A percentile compares a stretch with the other conserved stretches of the same genome.
These are phyloP conservation scores for Sisymbrium altissimum DNA, from an alignment of 345 rosid species.

Conservation along the genomic window DNA sequence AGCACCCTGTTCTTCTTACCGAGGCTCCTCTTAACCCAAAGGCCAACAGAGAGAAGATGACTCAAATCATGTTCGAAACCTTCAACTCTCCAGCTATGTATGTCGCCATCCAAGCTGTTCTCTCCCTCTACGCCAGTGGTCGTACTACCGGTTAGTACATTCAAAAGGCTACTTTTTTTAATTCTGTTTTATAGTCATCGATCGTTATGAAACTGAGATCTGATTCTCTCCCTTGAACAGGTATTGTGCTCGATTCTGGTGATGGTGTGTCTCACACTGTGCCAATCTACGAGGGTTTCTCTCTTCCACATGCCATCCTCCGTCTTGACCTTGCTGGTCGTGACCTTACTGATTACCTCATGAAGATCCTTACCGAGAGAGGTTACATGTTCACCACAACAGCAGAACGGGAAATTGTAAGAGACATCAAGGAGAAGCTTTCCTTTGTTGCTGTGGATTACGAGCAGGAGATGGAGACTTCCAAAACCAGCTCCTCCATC, in stretches of 20 bases:
- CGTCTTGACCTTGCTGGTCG: constrained; percentile 67
- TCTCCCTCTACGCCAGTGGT: constrained; percentile 61
- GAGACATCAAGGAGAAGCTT: constrained; percentile 83
- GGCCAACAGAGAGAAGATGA: constrained; percentile 66
- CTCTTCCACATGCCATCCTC: constrained; percentile 65
- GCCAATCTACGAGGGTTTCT: constrained; percentile 59
- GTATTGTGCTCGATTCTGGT: constrained; percentile 63
- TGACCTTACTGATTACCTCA: constrained; percentile 57
- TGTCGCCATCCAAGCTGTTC: constrained; percentile 60
- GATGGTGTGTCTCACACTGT: constrained; percentile 64
- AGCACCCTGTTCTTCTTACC: constrained; percentile 60
- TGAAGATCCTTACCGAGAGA: constrained; percentile 56
- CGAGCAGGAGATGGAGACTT: constrained; percentile 63
- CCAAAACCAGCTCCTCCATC: constrained; percentile 62
- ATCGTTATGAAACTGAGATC: background rate
- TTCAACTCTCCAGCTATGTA: constrained; percentile 58
- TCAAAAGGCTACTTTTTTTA: background rate
- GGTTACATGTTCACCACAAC: constrained; percentile 65
- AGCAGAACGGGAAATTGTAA: constrained; percentile 85
- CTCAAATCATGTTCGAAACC: constrained; percentile 59
- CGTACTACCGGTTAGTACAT: constrained; percentile 55
- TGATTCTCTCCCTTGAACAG: constrained; percentile 27
- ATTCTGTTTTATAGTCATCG: background rate
- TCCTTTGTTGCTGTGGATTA: constrained; percentile 59
- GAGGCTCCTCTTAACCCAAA: constrained; percentile 65